phyloP scores from a whole-genome alignment of 2,329 filamentous ascomycete genomes.

The Trichoderma sp. region DNA sequence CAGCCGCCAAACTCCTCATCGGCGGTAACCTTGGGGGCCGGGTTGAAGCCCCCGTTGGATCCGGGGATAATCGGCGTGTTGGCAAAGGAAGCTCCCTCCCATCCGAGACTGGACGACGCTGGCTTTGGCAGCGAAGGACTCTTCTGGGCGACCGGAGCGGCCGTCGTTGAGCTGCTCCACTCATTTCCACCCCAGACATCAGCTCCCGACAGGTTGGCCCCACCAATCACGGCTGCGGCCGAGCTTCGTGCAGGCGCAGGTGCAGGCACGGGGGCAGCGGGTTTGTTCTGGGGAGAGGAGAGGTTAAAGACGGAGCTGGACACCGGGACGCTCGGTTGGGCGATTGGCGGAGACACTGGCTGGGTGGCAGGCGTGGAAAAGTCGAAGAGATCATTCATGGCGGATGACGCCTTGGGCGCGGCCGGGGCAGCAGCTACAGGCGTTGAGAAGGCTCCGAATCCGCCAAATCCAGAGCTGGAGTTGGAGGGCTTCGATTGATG shows the following conservation, averaged over 20 bases:
- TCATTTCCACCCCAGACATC: constrained; percentile 87
- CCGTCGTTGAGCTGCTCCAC: constrained; percentile 57
- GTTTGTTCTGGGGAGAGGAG: constrained; percentile 51
- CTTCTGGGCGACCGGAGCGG: constrained; percentile 56
- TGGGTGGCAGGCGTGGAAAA: constrained; percentile 56
- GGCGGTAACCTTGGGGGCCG: constrained; percentile 67
- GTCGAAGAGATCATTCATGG: constrained; percentile 79
- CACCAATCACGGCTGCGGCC: constrained; percentile 37
- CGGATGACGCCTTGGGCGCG: constrained; percentile 44
- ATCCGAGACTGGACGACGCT: constrained; percentile 60
- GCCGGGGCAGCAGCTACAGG: constrained; percentile 39
- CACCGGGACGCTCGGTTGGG: constrained; percentile 39
- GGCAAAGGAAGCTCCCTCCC: constrained; percentile 54
- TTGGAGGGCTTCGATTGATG: constrained; percentile 53
- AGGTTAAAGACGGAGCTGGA: constrained; percentile 77
- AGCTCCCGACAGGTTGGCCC: constrained; percentile 45
- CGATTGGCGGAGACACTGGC: constrained; percentile 43
- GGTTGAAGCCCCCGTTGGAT: constrained; percentile 61
- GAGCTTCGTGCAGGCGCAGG: constrained; percentile 28
- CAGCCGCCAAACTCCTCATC: constrained; percentile 97
- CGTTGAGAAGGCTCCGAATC: constrained; percentile 60
- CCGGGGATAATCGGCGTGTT: constrained; percentile 60
- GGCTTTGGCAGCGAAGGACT: constrained; percentile 48
- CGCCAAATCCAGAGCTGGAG: constrained; percentile 62
- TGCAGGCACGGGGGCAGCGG: constrained; percentile 39